These are phyloP conservation scores for Thuidium tamariscinum DNA, from an alignment of 225 moss, liverwort and hornwort genomes.

Conservation along the genomic window DNA sequence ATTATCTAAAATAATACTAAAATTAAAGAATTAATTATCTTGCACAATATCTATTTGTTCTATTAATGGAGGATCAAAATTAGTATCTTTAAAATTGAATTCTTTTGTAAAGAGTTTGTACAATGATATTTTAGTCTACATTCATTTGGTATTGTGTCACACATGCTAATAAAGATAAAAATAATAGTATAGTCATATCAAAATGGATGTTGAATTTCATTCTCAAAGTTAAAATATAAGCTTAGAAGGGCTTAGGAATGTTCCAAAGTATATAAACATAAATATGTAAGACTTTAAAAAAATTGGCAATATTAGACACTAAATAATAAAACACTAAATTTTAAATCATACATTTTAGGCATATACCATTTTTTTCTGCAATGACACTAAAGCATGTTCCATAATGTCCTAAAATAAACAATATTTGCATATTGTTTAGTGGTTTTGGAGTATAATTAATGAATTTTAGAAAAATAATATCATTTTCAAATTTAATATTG, in stretches of 20 bases:
- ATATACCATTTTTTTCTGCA: neutral
- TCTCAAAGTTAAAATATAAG: no score
- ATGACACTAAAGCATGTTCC: neutral
- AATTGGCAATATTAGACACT: rapidly evolving
- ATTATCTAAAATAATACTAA: no score
- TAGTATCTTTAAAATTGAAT: neutral
- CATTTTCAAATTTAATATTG: neutral
- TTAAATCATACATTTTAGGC: neutral
- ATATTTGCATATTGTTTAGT: neutral
- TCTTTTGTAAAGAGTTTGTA: neutral
- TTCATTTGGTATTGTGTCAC: neutral
- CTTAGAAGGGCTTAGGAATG: no score
- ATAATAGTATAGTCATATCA: no score
- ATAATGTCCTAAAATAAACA: neutral
- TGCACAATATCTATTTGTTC: neutral
- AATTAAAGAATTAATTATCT: no score
- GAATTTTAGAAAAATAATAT: no score
- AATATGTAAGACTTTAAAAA: no score
- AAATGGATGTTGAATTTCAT: no score
- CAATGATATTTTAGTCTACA: no score
- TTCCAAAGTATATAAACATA: no score
- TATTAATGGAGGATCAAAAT: neutral
- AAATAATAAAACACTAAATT: neutral
- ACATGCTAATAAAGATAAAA: neutral
- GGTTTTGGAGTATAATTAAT: neutral